Conservation (phyloP, 495 filamentous ascomycete species). For the Aspergillus sclerotiicarbonarius region DNA sequence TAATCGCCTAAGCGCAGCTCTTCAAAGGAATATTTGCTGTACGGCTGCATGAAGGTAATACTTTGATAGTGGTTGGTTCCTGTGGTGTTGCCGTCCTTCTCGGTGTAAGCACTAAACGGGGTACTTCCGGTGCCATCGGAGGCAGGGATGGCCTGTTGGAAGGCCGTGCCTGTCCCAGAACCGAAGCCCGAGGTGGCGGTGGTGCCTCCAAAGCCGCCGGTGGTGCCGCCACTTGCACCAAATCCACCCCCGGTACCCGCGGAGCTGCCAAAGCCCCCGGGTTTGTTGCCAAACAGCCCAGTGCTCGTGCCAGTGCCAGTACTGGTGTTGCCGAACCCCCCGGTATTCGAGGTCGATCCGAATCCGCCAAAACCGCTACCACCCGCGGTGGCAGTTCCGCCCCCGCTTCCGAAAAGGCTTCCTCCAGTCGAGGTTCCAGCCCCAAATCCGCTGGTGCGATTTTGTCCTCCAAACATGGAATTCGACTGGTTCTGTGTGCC, state of each 20-base stretch:
- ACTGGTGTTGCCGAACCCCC: constrained; percentile 24
- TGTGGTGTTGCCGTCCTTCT: constrained; percentile 69
- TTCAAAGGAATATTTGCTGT: constrained; percentile 85
- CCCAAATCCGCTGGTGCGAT: constrained; percentile 48
- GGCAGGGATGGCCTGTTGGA: constrained; percentile 39
- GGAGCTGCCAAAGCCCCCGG: constrained; percentile 37
- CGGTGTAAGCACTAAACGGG: constrained; percentile 70
- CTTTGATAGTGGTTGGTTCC: constrained; percentile 78
- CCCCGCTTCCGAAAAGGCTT: constrained; percentile 47
- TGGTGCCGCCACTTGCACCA: constrained; percentile 24
- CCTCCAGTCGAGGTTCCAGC: constrained; percentile 42
- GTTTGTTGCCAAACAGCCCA: constrained; percentile 43
- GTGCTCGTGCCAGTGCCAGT: constrained; percentile 42
- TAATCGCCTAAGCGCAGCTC: constrained; percentile 90
- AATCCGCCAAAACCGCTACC: constrained; percentile 37
- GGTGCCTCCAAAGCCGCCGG: constrained; percentile 25
- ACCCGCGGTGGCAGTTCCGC: constrained; percentile 31
- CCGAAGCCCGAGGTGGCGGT: constrained; percentile 42
- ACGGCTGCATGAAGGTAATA: constrained; percentile 80
- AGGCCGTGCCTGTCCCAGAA: constrained; percentile 44
- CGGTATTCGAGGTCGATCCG: constrained; percentile 16
- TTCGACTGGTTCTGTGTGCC: constrained; percentile 33
- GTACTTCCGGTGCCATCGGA: constrained; percentile 70
- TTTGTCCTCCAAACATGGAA: constrained; percentile 40
- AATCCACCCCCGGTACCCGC: constrained; percentile 31